phyloP scores from a whole-genome alignment of 2,329 filamentous ascomycete species.

The Bisporella sp. region DNA sequence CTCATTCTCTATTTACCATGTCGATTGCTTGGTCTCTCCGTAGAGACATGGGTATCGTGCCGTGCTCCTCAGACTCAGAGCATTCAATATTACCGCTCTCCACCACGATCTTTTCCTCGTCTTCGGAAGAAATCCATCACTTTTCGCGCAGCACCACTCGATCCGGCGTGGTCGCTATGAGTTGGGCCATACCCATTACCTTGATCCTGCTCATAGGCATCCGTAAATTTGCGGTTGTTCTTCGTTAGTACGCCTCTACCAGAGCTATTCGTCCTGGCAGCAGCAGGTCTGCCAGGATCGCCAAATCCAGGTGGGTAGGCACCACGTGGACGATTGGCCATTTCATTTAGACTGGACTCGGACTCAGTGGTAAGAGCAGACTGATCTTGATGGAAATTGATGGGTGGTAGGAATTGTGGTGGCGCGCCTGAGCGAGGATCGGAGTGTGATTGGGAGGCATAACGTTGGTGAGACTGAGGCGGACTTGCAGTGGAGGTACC shows the following conservation, averaged over 20 bases:
- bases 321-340: conserved; percentile 14
- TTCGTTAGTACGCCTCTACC: conserved; percentile 63
- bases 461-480: conserved; percentile 36
- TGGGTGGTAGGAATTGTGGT: conserved; percentile 20
- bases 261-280: conserved; percentile 13
- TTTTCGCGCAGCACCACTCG: conserved; percentile 77
- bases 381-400: conserved; percentile 23
- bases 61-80: too few relatives aligned
- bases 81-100: not conserved
- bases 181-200: conserved; percentile 48
- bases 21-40: too few relatives aligned
- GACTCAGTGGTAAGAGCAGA: conserved; percentile 23
- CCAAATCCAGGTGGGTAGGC: conserved; percentile 19
- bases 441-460: conserved; percentile 31
- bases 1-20: too few relatives aligned
- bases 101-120: conserved; percentile 59
- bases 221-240: conserved; percentile 76
- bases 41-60: too few relatives aligned
- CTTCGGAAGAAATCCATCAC: conserved; percentile 99
- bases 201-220: conserved; percentile 77
- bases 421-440: conserved; percentile 16
- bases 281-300: conserved; percentile 16
- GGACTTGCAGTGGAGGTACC: conserved; percentile 32
- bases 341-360: conserved; percentile 23
- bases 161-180: conserved; percentile 63